Percentiles rank a stretch among this genome's conserved stretches.
Evolutionary conservation across 805 yeast genomes (phyloP).

Genomic region (Danielia oregonensis): DNA sequence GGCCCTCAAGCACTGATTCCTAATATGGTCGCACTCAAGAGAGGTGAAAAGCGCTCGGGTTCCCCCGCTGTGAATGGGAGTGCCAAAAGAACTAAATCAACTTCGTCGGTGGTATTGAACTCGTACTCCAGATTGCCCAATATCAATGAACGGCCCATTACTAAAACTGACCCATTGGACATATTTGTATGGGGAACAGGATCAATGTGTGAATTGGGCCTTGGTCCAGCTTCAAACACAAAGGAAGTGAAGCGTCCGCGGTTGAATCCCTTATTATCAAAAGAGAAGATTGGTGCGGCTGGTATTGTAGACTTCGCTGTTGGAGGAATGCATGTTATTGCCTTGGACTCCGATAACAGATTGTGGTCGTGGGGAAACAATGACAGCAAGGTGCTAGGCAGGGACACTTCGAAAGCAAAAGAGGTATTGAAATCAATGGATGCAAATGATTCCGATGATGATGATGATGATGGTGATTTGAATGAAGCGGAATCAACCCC

Average conservation of each 20-base stretch:
- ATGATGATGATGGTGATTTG: slow-evolving; percentile 70
- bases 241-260: slow-evolving; percentile 96
- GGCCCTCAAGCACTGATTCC: no score
- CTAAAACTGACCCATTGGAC: slow-evolving; percentile 53
- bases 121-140: slow-evolving; percentile 47
- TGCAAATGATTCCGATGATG: slow-evolving; percentile 48
- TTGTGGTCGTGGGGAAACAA: slow-evolving; percentile 99
- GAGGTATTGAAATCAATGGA: slow-evolving; percentile 70
- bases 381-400: slow-evolving; percentile 87
- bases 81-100: slow-evolving; percentile 24
- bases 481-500: slow-evolving; percentile 92
- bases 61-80: slow-evolving; percentile 16
- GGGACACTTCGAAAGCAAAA: slow-evolving; percentile 64
- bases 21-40: slow-evolving; percentile 46
- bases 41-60: slow-evolving; percentile 29
- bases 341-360: slow-evolving; percentile 67
- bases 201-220: slow-evolving; percentile 93
- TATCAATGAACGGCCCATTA: slow-evolving; percentile 37
- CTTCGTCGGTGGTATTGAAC: slow-evolving; percentile 43
- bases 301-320: slow-evolving; percentile 84
- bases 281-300: slow-evolving; percentile 44
- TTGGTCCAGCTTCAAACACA: slow-evolving; percentile 91
- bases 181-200: slow-evolving; percentile 96
- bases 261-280: slow-evolving; percentile 69
- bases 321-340: slow-evolving; percentile 95